Evolutionary conservation across 1,284 basidiomycete genomes (phyloP).

Genomic region (Boletus albobrunnescens): DNA sequence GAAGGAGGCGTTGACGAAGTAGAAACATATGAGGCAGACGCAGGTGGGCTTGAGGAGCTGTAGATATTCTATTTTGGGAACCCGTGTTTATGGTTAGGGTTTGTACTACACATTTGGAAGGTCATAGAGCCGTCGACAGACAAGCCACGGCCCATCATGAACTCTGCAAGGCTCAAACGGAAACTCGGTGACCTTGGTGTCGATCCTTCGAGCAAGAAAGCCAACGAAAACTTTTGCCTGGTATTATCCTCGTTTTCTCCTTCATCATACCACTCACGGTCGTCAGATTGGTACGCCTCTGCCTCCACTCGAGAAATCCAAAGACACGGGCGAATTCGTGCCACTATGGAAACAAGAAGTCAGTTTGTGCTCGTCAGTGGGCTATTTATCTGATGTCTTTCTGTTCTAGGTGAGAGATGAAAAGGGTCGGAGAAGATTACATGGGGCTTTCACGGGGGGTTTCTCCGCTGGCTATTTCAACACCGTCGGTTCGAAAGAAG

Average conservation of each 20-base stretch:
- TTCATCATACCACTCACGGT: conserved; percentile 5
- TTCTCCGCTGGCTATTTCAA: conserved; percentile 99
- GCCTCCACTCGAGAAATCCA: conserved; percentile 83
- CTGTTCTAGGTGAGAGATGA: conserved; percentile 80
- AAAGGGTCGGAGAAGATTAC: conserved; percentile 86
- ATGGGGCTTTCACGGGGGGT: conserved; percentile 97
- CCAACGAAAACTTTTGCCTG: conserved; percentile 85
- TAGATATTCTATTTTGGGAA: conserved; percentile 7
- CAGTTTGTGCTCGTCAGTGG: conserved; percentile 21
- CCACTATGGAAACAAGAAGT: conserved; percentile 98
- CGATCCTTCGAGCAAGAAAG: conserved; percentile 61
- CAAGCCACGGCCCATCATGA: conserved; percentile 36
- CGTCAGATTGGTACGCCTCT: conserved; percentile 85
- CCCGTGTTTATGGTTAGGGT: conserved; percentile 23
- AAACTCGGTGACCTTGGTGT: conserved; percentile 81
- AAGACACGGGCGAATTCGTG: conserved; percentile 89
- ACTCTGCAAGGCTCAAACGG: conserved; percentile 57
- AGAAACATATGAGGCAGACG: conserved; percentile 22
- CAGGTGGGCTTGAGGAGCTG: no score
- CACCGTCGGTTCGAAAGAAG: conserved; percentile 92
- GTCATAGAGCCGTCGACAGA: no score
- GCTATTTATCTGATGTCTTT: conserved; percentile 20
- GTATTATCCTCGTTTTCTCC: conserved; percentile 40
- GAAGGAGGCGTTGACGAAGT: conserved; percentile 30
- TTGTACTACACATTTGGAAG: not conserved